Conservation (phyloP, 2,329 filamentous ascomycete genomes). For the Ascochyta rabiei region DNA sequence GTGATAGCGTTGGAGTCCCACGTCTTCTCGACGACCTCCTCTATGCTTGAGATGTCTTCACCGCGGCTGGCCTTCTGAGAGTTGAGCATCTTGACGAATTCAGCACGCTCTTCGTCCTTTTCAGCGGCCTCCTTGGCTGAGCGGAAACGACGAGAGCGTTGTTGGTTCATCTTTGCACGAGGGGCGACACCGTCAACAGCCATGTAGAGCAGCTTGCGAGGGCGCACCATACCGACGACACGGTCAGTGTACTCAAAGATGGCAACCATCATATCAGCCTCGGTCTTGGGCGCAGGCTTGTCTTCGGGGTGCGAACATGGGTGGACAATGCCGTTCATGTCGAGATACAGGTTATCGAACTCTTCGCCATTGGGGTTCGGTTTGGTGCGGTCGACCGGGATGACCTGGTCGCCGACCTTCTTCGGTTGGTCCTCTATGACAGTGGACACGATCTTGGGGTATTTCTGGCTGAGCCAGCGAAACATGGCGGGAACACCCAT, state of each 20-base stretch:
- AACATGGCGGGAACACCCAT: constrained; percentile 98
- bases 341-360: constrained; percentile 95
- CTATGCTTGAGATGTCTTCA: constrained; percentile 64
- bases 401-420: constrained; percentile 79
- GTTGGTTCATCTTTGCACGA: constrained; percentile 99
- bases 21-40: constrained; percentile 78
- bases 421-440: constrained; percentile 86
- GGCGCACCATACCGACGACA: constrained; percentile 97
- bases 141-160: constrained; percentile 92
- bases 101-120: constrained; percentile 88
- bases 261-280: constrained; percentile 99
- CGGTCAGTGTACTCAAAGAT: constrained; percentile 99
- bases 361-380: constrained; percentile 98
- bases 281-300: constrained; percentile 84
- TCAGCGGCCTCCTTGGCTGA: constrained; percentile 93
- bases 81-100: constrained; percentile 83
- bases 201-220: constrained; percentile 94
- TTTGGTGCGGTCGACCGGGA: constrained; percentile 82
- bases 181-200: constrained; percentile 97
- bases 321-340: constrained; percentile 99
- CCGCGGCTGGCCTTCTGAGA: constrained; percentile 66
- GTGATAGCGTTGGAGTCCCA: constrained; percentile 92
- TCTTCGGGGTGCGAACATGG: constrained; percentile 98
- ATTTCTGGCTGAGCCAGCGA: constrained; percentile 95
- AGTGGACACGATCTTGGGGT: constrained; percentile 93